These are phyloP conservation scores for Phytopythium ostracodes DNA, from an alignment of 352 stramenopile genomes.

Conservation along the genomic window DNA sequence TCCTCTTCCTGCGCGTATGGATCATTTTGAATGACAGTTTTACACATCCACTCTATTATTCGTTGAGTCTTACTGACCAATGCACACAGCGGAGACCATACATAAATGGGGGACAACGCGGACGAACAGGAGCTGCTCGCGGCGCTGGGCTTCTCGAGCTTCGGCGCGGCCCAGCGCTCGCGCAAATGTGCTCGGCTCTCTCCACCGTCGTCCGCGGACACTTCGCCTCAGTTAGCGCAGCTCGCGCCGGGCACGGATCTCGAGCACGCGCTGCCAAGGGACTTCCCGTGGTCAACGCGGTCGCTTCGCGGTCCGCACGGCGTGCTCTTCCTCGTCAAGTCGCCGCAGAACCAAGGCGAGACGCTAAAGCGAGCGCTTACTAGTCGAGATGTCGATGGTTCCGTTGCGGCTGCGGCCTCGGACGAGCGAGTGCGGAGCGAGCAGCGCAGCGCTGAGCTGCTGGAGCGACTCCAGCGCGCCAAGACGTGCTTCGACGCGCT, in stretches of 20 bases:
- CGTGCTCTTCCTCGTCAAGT: slow-evolving; percentile 29
- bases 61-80: background rate
- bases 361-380: slow-evolving; percentile 9
- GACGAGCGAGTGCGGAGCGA: background rate
- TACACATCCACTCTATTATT: no score
- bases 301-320: slow-evolving; percentile 19
- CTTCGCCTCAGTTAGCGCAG: slow-evolving; percentile 13
- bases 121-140: slow-evolving; percentile 30
- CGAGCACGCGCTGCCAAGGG: background rate
- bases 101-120: slow-evolving; percentile 27
- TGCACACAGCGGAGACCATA: background rate
- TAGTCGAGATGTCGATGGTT: no score
- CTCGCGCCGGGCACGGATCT: slow-evolving; percentile 40
- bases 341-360: background rate
- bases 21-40: background rate
- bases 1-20: background rate
- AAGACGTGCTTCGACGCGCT: slow-evolving; percentile 43
- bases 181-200: slow-evolving; percentile 12
- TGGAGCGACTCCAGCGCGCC: slow-evolving; percentile 28
- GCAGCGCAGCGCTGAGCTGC: slow-evolving; percentile 8
- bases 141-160: slow-evolving; percentile 62
- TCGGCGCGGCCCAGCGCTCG: slow-evolving; percentile 29
- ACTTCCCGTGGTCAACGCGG: slow-evolving; percentile 2
- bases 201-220: background rate
- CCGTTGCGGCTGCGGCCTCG: no score